Conservation (phyloP, 2,329 filamentous ascomycete species). For the Cladophialophora bantiana region DNA sequence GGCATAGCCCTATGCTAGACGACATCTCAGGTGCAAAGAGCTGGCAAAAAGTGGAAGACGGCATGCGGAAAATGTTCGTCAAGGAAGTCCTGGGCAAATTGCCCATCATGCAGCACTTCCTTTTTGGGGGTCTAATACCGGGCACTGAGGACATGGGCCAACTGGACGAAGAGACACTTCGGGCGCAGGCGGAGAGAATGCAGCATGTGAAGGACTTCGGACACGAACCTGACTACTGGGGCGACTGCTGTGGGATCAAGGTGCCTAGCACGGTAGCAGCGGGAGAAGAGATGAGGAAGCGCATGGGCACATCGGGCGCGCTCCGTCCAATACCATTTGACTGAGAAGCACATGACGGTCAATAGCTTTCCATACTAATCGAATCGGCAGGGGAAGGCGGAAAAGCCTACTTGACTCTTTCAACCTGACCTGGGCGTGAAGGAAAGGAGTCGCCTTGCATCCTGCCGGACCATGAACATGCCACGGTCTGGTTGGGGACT, state of each 20-base stretch:
- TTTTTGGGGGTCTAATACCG: constrained; percentile 86
- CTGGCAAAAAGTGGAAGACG: constrained; percentile 91
- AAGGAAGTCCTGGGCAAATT: constrained; percentile 91
- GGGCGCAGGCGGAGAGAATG: constrained; percentile 59
- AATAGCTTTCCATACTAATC: not conserved
- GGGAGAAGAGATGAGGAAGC: constrained; percentile 85
- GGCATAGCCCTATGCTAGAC: constrained; percentile 98
- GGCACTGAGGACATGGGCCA: constrained; percentile 79
- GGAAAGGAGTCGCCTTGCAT: constrained; percentile 27
- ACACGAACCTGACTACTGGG: constrained; percentile 70
- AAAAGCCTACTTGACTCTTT: not conserved
- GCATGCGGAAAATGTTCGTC: constrained; percentile 97
- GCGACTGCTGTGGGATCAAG: constrained; percentile 97
- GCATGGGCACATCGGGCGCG: constrained; percentile 66
- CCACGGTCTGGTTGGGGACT: constrained; percentile 20
- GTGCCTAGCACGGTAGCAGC: constrained; percentile 94
- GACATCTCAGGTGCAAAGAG: constrained; percentile 90
- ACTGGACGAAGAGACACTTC: constrained; percentile 60
- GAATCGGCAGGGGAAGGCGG: constrained; percentile 2
- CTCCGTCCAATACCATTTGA: constrained; percentile 62
- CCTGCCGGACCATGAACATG: constrained; percentile 30
- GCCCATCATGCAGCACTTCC: constrained; percentile 97
- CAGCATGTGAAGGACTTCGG: constrained; percentile 73
- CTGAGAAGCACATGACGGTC: constrained; percentile 36
- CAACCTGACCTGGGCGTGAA: constrained; percentile 5